phyloP scores from a whole-genome alignment of 2,329 filamentous ascomycete species.

The Scopulariopsis brevicaulis region DNA sequence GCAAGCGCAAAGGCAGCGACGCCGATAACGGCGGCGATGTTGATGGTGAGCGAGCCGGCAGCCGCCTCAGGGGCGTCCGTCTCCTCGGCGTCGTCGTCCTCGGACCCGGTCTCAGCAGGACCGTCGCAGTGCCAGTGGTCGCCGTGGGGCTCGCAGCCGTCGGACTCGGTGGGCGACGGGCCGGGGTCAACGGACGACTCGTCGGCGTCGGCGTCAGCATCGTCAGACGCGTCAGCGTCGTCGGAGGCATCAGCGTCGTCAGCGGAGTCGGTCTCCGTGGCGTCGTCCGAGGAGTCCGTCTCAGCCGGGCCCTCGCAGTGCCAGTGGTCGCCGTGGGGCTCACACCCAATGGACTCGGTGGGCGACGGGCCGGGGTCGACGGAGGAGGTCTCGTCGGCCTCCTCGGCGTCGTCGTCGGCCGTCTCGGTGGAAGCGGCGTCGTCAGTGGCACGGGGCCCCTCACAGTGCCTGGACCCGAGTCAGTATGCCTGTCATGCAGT shows the following conservation, averaged over 20 bases:
- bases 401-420: not conserved
- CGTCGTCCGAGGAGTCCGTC: not conserved
- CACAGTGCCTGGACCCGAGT: constrained; percentile 8
- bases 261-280: not conserved
- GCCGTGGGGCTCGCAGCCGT: constrained; percentile 22
- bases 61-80: not conserved
- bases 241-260: not conserved
- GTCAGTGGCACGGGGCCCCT: constrained; percentile 6
- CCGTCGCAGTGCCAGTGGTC: constrained; percentile 23
- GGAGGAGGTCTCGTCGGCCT: constrained; percentile 6
- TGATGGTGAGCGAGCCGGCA: not conserved
- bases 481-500: not conserved
- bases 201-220: not conserved
- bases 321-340: constrained; percentile 26
- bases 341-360: constrained; percentile 21
- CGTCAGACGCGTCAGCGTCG: not conserved
- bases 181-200: constrained; percentile 12
- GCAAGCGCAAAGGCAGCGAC: constrained; percentile 1
- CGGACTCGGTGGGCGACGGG: constrained; percentile 21
- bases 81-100: not conserved
- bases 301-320: constrained; percentile 12
- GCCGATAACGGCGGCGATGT: not conserved
- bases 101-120: constrained; percentile 1
- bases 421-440: not conserved
- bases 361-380: constrained; percentile 17